Evolutionary conservation across 2,329 filamentous ascomycete species (phyloP).

Genomic region (Dothistroma pini): DNA sequence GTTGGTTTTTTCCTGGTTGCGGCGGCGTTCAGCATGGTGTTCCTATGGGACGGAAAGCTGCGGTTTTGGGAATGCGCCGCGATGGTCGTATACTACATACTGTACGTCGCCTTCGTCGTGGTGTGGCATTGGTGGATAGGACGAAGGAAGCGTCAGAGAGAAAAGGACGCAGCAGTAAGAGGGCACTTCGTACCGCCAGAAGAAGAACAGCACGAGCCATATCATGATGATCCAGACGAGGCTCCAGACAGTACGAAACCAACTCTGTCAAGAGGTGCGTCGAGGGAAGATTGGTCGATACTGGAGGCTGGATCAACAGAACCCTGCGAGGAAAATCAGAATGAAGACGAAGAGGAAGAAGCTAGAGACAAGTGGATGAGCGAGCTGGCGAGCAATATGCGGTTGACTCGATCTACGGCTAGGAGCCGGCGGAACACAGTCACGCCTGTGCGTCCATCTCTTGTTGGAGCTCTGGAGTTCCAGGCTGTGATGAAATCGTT

Average conservation of each 20-base stretch:
- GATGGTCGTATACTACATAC: constrained; percentile 88
- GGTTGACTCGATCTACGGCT: constrained; percentile 66
- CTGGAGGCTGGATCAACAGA: constrained; percentile 52
- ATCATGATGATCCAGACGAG: constrained; percentile 51
- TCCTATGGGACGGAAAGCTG: constrained; percentile 79
- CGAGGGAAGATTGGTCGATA: constrained; percentile 61
- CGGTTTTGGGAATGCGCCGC: constrained; percentile 81
- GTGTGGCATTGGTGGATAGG: constrained; percentile 85
- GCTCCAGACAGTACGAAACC: constrained; percentile 41
- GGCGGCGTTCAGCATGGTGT: constrained; percentile 79
- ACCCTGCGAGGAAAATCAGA: constrained; percentile 43
- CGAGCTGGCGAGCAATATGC: constrained; percentile 91
- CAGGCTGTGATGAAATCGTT: constrained; percentile 84
- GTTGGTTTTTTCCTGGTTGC: constrained; percentile 88
- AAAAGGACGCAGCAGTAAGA: constrained; percentile 67
- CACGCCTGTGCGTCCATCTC: constrained; percentile 83
- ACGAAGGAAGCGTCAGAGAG: constrained; percentile 57
- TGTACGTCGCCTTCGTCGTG: constrained; percentile 87
- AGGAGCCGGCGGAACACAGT: constrained; percentile 67
- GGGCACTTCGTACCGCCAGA: constrained; percentile 66
- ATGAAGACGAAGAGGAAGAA: constrained; percentile 60
- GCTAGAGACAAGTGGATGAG: constrained; percentile 63
- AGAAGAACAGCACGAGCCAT: constrained; percentile 50
- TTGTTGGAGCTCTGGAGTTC: constrained; percentile 92
- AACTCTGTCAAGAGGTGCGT: constrained; percentile 43